Evolutionary conservation across 129 eudicot species (phyloP).

Genomic region (Saposhnikovia divaricata): DNA sequence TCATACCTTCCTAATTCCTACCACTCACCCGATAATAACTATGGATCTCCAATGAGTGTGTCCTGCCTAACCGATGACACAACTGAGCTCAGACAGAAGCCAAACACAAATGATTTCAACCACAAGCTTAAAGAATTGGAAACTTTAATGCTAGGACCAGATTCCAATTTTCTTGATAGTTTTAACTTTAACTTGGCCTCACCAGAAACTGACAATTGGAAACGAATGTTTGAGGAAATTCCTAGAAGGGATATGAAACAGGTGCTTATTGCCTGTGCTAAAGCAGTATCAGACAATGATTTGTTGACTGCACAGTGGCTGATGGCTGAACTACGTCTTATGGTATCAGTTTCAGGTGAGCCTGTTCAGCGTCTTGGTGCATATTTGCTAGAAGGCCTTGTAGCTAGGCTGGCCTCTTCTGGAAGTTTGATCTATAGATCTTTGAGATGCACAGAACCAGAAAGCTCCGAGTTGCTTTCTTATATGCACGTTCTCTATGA

Average conservation of each 20-base stretch:
- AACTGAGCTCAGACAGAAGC: slow-evolving; percentile 2
- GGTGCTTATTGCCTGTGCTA: slow-evolving; percentile 54
- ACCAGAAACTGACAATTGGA: slow-evolving; percentile 64
- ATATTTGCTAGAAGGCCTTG: slow-evolving; percentile 78
- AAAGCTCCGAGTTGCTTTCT: slow-evolving; percentile 44
- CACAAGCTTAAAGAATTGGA: slow-evolving; percentile 68
- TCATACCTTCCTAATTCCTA: slow-evolving; percentile 13
- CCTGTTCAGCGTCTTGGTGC: slow-evolving; percentile 78
- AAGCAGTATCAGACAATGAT: slow-evolving; percentile 50
- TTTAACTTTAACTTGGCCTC: slow-evolving; percentile 28
- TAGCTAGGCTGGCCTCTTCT: slow-evolving; percentile 50
- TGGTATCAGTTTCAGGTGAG: slow-evolving; percentile 80
- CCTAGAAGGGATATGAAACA: slow-evolving; percentile 59
- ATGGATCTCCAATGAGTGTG: slow-evolving; percentile 43
- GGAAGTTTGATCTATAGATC: slow-evolving; percentile 67
- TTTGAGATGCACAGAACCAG: slow-evolving; percentile 42
- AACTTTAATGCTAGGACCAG: slow-evolving; percentile 69
- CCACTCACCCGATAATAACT: slow-evolving; percentile 21
- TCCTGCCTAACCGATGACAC: slow-evolving; percentile 54
- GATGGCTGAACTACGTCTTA: slow-evolving; percentile 52
- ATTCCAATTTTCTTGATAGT: slow-evolving; percentile 43
- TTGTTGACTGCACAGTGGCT: slow-evolving; percentile 32
- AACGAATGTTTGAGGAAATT: slow-evolving; percentile 56
- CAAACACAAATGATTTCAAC: slow-evolving; percentile 30
- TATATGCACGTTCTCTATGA: slow-evolving; percentile 59